phyloP scores from a whole-genome alignment of 2,329 filamentous ascomycete species.

The Aspergillus fischeri region DNA sequence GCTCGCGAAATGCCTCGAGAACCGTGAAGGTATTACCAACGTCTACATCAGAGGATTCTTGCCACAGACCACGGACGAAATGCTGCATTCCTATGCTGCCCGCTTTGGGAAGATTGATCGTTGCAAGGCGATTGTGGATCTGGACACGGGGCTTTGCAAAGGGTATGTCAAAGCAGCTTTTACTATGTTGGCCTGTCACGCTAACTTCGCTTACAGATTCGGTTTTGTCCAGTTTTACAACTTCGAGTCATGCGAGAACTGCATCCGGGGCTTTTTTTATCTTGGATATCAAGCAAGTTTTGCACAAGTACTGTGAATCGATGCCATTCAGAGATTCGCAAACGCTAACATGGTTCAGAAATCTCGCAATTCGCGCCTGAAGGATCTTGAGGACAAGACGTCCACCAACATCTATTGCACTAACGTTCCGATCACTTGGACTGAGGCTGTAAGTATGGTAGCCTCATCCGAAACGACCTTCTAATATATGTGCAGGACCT shows the following conservation, averaged over 20 bases:
- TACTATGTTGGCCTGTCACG: slow-evolving; percentile 19
- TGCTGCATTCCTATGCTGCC: slow-evolving; percentile 73
- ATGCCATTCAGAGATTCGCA: not conserved
- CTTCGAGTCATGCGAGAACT: slow-evolving; percentile 84
- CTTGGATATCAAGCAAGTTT: slow-evolving; percentile 97
- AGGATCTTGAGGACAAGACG: slow-evolving; percentile 82
- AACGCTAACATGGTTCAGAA: slow-evolving; percentile 56
- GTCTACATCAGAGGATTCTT: slow-evolving; percentile 97
- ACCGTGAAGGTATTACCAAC: slow-evolving; percentile 91
- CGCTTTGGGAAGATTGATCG: slow-evolving; percentile 93
- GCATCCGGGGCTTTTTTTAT: slow-evolving; percentile 91
- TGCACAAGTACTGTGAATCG: slow-evolving; percentile 61
- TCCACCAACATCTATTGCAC: slow-evolving; percentile 98
- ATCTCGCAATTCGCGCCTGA: slow-evolving; percentile 96
- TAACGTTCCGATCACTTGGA: slow-evolving; percentile 87
- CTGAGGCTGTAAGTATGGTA: slow-evolving; percentile 66
- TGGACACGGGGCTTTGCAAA: slow-evolving; percentile 89
- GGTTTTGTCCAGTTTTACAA: slow-evolving; percentile 95
- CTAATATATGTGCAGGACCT: slow-evolving; percentile 50
- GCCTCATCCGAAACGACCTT: not conserved
- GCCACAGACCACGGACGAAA: slow-evolving; percentile 89
- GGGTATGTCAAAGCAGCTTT: slow-evolving; percentile 59
- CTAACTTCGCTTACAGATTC: slow-evolving; percentile 57
- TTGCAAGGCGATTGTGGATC: slow-evolving; percentile 97
- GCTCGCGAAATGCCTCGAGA: slow-evolving; percentile 89